Conservation (phyloP, 352 stramenopile genomes). For the Phytophthora brassicae region DNA sequence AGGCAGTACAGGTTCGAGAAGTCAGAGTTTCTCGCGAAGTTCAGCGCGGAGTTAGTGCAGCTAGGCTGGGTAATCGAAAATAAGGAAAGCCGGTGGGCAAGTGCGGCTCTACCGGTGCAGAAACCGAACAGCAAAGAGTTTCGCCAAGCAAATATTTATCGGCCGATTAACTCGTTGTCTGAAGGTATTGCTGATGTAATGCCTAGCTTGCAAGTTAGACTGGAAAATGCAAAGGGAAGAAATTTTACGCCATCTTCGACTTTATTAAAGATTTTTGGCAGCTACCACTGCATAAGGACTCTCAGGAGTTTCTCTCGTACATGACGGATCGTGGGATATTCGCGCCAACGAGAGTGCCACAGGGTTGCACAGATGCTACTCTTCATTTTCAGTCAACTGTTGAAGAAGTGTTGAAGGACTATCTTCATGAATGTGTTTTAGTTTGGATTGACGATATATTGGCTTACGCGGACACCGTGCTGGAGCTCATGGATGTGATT, state of each 20-base stretch:
- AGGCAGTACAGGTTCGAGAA: slow-evolving; percentile 3
- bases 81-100: not conserved
- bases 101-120: not conserved
- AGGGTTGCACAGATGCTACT: slow-evolving; percentile 3
- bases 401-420: not conserved
- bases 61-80: slow-evolving; percentile 12
- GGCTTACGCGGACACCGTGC: too few relatives aligned
- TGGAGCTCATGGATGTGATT: too few relatives aligned
- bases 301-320: slow-evolving; percentile 17
- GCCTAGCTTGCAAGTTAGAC: not conserved
- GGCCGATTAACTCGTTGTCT: not conserved
- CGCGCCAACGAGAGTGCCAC: slow-evolving; percentile 11
- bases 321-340: slow-evolving; percentile 26
- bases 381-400: slow-evolving; percentile 21
- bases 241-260: slow-evolving; percentile 16
- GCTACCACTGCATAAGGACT: slow-evolving; percentile 3
- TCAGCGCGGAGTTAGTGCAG: not conserved
- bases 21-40: not conserved
- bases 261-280: slow-evolving; percentile 32
- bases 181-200: not conserved
- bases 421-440: too few relatives aligned
- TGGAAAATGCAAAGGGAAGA: slow-evolving; percentile 3
- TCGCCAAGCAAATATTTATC: slow-evolving; percentile 1
- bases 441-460: too few relatives aligned
- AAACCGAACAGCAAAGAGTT: slow-evolving; percentile 2